These are phyloP conservation scores for Fusarium caatingaense DNA, from an alignment of 2,329 filamentous ascomycete genomes.

Conservation along the genomic window DNA sequence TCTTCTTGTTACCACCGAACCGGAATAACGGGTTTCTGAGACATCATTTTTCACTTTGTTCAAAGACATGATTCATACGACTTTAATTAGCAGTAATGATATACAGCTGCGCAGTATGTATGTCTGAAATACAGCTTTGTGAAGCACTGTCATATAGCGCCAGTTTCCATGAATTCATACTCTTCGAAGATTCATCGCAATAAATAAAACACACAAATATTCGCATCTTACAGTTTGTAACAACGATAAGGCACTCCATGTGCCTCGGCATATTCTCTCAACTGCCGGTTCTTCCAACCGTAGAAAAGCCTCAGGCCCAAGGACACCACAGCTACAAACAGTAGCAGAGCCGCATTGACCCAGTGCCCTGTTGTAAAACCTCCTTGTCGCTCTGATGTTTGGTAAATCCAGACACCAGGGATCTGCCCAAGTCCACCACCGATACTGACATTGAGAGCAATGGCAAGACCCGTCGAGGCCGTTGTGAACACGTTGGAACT, in stretches of 20 bases:
- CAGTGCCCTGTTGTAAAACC: conserved; percentile 79
- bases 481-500: conserved; percentile 75
- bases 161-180: neutral
- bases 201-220: neutral
- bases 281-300: conserved; percentile 56
- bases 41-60: neutral
- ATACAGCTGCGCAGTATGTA: neutral
- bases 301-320: conserved; percentile 68
- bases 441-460: conserved; percentile 76
- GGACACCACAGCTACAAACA: conserved; percentile 68
- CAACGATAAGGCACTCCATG: conserved; percentile 52
- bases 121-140: neutral
- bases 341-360: conserved; percentile 70
- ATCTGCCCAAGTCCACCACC: conserved; percentile 77
- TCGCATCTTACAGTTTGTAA: conserved; percentile 53
- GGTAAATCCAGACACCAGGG: conserved; percentile 79
- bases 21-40: neutral
- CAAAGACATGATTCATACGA: neutral
- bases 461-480: conserved; percentile 73
- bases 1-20: neutral
- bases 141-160: neutral
- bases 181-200: conserved; percentile 7
- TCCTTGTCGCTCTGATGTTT: conserved; percentile 65
- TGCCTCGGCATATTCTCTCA: conserved; percentile 48
- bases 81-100: neutral